Evolutionary conservation across 116 monocot species (phyloP).

Genomic region (Phalaenopsis hybrid): DNA sequence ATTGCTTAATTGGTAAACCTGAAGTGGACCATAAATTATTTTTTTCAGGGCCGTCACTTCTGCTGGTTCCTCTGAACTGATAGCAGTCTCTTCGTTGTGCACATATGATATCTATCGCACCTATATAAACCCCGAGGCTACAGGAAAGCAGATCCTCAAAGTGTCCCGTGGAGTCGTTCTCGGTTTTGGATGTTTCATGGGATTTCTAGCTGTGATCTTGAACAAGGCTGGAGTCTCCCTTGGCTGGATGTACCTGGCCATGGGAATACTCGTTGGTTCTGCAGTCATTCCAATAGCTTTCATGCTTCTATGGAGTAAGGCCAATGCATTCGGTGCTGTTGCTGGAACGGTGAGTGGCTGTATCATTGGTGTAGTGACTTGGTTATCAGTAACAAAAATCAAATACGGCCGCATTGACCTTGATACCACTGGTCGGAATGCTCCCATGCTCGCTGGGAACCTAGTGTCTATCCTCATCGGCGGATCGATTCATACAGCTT

Average conservation of each 20-base stretch:
- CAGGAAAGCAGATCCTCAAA: conserved; percentile 80
- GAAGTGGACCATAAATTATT: not conserved
- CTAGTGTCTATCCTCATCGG: conserved; percentile 75
- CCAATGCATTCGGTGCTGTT: conserved; percentile 77
- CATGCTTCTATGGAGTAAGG: conserved; percentile 88
- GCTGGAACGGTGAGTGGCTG: conserved; percentile 61
- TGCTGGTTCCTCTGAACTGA: conserved; percentile 82
- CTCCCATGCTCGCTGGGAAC: conserved; percentile 93
- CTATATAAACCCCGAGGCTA: conserved; percentile 87
- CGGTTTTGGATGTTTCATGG: conserved; percentile 88
- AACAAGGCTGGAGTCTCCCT: conserved; percentile 90
- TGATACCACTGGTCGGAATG: conserved; percentile 79
- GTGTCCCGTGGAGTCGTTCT: conserved; percentile 66
- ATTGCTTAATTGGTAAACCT: not conserved
- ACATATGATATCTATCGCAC: conserved; percentile 95
- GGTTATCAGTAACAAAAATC: conserved; percentile 65
- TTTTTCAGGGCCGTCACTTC: conserved; percentile 91
- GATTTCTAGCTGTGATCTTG: conserved; percentile 75
- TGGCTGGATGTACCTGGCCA: conserved; percentile 97
- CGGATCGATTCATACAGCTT: conserved; percentile 63
- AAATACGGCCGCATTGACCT: conserved; percentile 77
- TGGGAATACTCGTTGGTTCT: conserved; percentile 88
- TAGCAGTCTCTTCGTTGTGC: conserved; percentile 92
- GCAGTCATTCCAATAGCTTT: conserved; percentile 88
- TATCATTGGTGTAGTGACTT: conserved; percentile 59